A percentile compares a stretch with the other conserved stretches of the same genome.
Conservation (phyloP, 2,329 filamentous ascomycete species). For the Ascochyta clinopodiicola region DNA sequence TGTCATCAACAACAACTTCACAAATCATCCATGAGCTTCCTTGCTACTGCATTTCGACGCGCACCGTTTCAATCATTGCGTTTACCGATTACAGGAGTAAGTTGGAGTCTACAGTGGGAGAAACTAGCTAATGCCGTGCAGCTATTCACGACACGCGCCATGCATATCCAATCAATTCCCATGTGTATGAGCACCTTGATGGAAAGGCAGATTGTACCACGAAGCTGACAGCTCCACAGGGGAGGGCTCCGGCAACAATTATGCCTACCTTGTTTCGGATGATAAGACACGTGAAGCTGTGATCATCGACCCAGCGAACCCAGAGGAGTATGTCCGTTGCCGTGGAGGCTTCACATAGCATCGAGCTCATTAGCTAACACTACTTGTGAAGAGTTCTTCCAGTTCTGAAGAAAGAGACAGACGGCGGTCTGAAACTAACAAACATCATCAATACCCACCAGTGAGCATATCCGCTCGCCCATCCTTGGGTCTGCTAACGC, state of each 20-base stretch:
- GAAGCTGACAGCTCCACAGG: conserved; percentile 56
- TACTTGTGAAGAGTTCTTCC: conserved; percentile 61
- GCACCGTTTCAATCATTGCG: conserved; percentile 28
- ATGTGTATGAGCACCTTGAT: conserved; percentile 70
- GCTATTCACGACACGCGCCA: conserved; percentile 57
- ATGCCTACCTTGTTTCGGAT: conserved; percentile 70
- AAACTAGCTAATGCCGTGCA: conserved; percentile 32
- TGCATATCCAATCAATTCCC: conserved; percentile 88
- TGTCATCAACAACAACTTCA: conserved; percentile 55
- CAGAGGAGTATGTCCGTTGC: conserved; percentile 67
- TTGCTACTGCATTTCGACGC: conserved; percentile 36
- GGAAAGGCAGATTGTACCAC: background rate
- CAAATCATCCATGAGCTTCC: conserved; percentile 43
- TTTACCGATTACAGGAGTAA: conserved; percentile 30
- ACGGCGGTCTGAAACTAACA: conserved; percentile 79
- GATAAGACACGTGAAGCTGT: conserved; percentile 58
- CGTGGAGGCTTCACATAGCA: background rate
- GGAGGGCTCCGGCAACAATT: conserved; percentile 81
- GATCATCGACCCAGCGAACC: conserved; percentile 81
- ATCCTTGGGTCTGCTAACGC: conserved; percentile 8
- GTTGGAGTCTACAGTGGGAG: background rate
- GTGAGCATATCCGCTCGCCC: conserved; percentile 59
- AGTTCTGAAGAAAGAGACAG: conserved; percentile 74
- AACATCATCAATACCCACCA: conserved; percentile 97
- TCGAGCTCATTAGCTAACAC: background rate